Evolutionary conservation across 257 asterid genomes (phyloP), one percentile per base, ranked within the genome.

Genomic region (Solanum medicagineum): DNA sequence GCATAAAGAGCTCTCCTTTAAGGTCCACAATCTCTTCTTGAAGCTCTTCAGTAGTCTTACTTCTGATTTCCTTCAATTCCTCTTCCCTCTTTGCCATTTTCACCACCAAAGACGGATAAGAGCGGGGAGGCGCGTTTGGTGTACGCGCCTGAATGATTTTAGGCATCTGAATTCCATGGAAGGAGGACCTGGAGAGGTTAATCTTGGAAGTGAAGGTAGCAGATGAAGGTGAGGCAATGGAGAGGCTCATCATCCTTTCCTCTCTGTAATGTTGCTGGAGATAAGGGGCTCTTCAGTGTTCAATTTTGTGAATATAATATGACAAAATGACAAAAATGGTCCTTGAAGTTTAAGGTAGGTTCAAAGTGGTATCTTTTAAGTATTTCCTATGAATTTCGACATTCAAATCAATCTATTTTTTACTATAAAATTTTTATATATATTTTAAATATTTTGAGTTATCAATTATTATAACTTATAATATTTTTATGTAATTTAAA

Each of bases 1-100:
- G 97, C 99, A 97, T 97, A 57, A 97, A 91, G 42, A 97, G 92
- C 93, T 97, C 99, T 29, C 99, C 99, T 88, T 97, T 95, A 55
- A 95, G 86, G 81, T 84, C 84, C 7, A 82, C 91, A 24, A 95
- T 91, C 87, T 97, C 98, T 86, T 97, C 98, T 53, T 94, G 87
- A 10, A 95, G 87, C 89, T 95, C 93, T 44, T 94, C 98, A 1
- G 95, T 90, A 6, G 97, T 88, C 88, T 94, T 95, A 14, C 90
- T 69, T 88, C 99, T 91, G 12, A 97, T 92, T 55, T 92, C 98
- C 88, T 91, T 95, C 92, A 94, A 86, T 63, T 97, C 98, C 83
- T 93, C 98, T 20, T 93, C 94, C 71, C 55, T 92, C 88, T 91
- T 97, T 14, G 97, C 93, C 99, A 94, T 92, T 96, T 91, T 91